Percentiles rank a stretch among this genome's conserved stretches.
phyloP scores from a whole-genome alignment of 1,284 basidiomycete species.

The Cutaneotrichosporon spelunceum region DNA sequence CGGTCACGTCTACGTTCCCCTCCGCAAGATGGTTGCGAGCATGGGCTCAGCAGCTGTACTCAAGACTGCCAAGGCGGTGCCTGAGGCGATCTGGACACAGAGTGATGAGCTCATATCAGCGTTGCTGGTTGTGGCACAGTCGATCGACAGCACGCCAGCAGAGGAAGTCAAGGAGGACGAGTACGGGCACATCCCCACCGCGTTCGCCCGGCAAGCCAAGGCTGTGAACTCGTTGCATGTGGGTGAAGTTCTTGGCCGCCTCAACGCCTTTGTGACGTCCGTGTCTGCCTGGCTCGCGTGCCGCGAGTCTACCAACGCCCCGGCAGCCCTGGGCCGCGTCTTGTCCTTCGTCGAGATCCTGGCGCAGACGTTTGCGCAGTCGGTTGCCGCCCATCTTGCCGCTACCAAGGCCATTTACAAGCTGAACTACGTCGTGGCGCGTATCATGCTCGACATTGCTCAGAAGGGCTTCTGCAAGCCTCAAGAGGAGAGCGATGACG shows the following conservation, averaged over 20 bases:
- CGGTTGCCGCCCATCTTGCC: constrained; percentile 26
- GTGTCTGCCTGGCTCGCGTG: constrained; percentile 20
- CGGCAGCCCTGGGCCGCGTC: constrained; percentile 34
- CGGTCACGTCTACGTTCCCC: constrained; percentile 56
- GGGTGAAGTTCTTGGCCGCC: constrained; percentile 38
- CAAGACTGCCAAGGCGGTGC: constrained; percentile 8
- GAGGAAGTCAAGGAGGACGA: constrained; percentile 36
- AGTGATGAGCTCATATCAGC: constrained; percentile 59
- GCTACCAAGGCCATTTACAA: constrained; percentile 74
- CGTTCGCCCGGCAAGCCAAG: constrained; percentile 29
- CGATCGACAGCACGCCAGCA: constrained; percentile 50
- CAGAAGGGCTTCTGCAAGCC: constrained; percentile 91
- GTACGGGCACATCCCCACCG: constrained; percentile 38
- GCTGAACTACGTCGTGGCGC: constrained; percentile 72
- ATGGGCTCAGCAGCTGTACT: constrained; percentile 13
- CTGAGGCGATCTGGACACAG: constrained; percentile 30
- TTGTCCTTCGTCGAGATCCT: constrained; percentile 57
- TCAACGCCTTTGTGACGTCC: constrained; percentile 28
- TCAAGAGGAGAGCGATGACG: constrained; percentile 60
- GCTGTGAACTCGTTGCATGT: constrained; percentile 38
- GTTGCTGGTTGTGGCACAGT: constrained; percentile 64
- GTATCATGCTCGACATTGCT: constrained; percentile 69
- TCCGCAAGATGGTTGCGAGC: constrained; percentile 55
- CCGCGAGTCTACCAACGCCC: constrained; percentile 17
- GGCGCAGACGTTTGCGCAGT: constrained; percentile 56